Evolutionary conservation across 1,139 yeast species (phyloP).

Genomic region (Saccharomyces uvarum): DNA sequence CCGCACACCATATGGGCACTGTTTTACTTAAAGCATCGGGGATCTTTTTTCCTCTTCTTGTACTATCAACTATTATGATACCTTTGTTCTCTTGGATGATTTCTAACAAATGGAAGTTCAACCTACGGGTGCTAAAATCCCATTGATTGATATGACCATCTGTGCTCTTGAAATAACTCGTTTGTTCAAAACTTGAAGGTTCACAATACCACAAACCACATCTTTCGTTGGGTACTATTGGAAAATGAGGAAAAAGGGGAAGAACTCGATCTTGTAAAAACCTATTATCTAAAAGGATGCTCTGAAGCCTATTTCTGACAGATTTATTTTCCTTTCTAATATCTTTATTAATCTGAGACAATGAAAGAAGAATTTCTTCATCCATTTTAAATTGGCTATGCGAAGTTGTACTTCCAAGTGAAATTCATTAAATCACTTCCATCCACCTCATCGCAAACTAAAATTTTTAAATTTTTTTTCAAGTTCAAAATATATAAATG

Average conservation of each 20-base stretch:
- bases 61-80: constrained; percentile 67
- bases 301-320: constrained; percentile 56
- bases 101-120: constrained; percentile 63
- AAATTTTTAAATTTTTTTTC: not conserved
- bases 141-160: constrained; percentile 83
- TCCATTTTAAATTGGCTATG: not conserved
- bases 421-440: not conserved
- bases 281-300: constrained; percentile 54
- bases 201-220: constrained; percentile 84
- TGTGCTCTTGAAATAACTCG: constrained; percentile 78
- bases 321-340: constrained; percentile 49
- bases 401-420: not conserved
- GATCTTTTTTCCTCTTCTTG: constrained; percentile 72
- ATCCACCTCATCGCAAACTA: not conserved
- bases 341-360: constrained; percentile 26
- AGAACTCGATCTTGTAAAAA: constrained; percentile 36
- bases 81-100: constrained; percentile 40
- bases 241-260: constrained; percentile 32
- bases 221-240: constrained; percentile 66
- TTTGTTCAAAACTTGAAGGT: constrained; percentile 35
- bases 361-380: constrained; percentile 6
- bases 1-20: constrained; percentile 87
- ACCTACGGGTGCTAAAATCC: constrained; percentile 64
- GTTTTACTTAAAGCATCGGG: constrained; percentile 87
- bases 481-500: not conserved